Conservation (phyloP, 495 filamentous ascomycete genomes). For the Penicillium psychrofluorescens region DNA sequence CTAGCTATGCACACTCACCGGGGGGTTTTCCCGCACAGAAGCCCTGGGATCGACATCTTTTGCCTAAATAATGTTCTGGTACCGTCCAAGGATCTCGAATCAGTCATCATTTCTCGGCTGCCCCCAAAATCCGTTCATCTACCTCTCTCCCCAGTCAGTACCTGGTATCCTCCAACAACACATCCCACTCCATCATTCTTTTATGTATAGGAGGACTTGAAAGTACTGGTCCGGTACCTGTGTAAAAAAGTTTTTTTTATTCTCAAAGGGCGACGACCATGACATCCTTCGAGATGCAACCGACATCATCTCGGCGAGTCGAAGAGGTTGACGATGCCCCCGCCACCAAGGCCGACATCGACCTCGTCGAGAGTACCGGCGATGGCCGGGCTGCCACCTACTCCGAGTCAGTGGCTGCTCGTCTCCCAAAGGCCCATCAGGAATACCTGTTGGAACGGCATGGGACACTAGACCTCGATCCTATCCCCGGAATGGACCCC, state of each 20-base stretch:
- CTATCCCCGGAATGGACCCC: slow-evolving; percentile 39
- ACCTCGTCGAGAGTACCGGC: slow-evolving; percentile 27
- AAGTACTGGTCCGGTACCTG: too few relatives aligned
- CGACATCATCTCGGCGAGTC: slow-evolving; percentile 10
- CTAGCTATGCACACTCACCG: slow-evolving; percentile 13
- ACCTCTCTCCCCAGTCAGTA: too few relatives aligned
- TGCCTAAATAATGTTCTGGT: too few relatives aligned
- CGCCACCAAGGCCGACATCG: slow-evolving; percentile 21
- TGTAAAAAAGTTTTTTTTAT: too few relatives aligned
- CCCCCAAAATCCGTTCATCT: too few relatives aligned
- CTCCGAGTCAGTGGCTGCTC: slow-evolving; percentile 22
- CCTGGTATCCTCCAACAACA: too few relatives aligned
- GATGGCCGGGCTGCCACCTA: slow-evolving; percentile 18
- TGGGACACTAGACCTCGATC: slow-evolving; percentile 47
- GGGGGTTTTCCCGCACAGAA: slow-evolving; percentile 2
- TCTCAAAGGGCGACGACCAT: slow-evolving; percentile 5
- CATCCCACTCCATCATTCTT: neutral
- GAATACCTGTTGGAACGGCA: slow-evolving; percentile 47
- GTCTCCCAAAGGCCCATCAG: slow-evolving; percentile 31
- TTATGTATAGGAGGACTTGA: too few relatives aligned
- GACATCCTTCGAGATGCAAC: slow-evolving; percentile 18
- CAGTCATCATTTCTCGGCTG: too few relatives aligned
- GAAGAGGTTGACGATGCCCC: slow-evolving; percentile 6
- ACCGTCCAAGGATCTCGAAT: too few relatives aligned
- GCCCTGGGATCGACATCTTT: neutral